Evolutionary conservation across 805 yeast genomes (phyloP).

Genomic region (Saccharomycopsis schoenii): DNA sequence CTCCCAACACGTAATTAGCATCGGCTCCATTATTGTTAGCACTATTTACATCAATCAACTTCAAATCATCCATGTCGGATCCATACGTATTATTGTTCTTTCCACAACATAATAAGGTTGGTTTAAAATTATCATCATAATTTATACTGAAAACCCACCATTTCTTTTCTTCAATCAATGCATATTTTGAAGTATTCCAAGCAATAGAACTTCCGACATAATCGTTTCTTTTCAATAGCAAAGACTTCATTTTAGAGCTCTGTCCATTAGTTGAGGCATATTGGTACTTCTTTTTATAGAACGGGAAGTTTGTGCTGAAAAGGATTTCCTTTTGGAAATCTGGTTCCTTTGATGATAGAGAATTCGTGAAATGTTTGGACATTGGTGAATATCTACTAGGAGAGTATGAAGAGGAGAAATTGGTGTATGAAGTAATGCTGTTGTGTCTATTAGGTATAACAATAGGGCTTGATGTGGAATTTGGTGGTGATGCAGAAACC

Average conservation of each 20-base stretch:
- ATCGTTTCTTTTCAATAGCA: conserved; percentile 14
- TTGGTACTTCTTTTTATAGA: conserved; percentile 53
- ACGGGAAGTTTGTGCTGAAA: conserved; percentile 76
- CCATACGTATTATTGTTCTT: conserved; percentile 64
- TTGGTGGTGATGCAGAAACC: neutral
- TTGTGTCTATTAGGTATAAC: neutral
- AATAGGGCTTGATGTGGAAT: neutral
- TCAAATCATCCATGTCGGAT: conserved; percentile 31
- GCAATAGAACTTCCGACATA: conserved; percentile 48
- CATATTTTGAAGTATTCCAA: conserved; percentile 55
- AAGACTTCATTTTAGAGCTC: conserved; percentile 26
- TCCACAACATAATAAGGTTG: conserved; percentile 57
- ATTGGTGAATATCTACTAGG: neutral
- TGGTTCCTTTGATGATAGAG: neutral
- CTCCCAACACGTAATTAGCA: conserved; percentile 18
- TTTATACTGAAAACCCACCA: conserved; percentile 66
- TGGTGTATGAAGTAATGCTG: neutral
- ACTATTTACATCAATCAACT: conserved; percentile 20
- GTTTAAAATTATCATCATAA: conserved; percentile 35
- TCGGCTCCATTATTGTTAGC: conserved; percentile 20
- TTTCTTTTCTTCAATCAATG: conserved; percentile 51
- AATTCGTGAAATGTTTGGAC: neutral
- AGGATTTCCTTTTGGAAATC: conserved; percentile 36
- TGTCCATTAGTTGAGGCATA: conserved; percentile 34
- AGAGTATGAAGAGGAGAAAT: neutral